These are phyloP conservation scores for Suillus sp. DNA, from an alignment of 768 basidiomycete genomes.

Conservation along the genomic window DNA sequence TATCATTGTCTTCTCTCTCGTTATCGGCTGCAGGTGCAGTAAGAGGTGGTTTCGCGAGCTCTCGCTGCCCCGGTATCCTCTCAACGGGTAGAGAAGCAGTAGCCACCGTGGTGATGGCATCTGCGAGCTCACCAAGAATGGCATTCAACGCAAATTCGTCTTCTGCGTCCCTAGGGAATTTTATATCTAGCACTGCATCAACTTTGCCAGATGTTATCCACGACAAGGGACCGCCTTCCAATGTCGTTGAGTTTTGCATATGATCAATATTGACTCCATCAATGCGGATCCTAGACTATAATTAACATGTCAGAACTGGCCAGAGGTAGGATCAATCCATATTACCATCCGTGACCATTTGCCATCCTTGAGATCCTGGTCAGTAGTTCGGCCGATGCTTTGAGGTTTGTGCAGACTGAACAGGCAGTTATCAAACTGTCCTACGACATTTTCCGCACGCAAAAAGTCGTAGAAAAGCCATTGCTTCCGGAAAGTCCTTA, in stretches of 20 bases:
- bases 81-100: slow-evolving; percentile 51
- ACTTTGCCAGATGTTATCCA: slow-evolving; percentile 98
- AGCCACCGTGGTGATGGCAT: slow-evolving; percentile 72
- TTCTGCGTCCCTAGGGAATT: slow-evolving; percentile 86
- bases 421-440: slow-evolving; percentile 96
- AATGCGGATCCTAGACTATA: slow-evolving; percentile 90
- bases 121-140: slow-evolving; percentile 87
- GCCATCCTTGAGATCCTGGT: slow-evolving; percentile 80
- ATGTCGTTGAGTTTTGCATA: slow-evolving; percentile 78
- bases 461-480: slow-evolving; percentile 97
- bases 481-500: slow-evolving; percentile 81
- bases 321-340: slow-evolving; percentile 8
- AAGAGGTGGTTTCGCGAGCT: slow-evolving; percentile 84
- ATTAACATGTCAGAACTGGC: slow-evolving; percentile 5
- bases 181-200: slow-evolving; percentile 96
- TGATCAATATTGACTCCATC: slow-evolving; percentile 98
- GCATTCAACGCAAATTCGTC: slow-evolving; percentile 71
- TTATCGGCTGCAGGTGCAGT: slow-evolving; percentile 60
- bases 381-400: slow-evolving; percentile 88
- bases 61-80: slow-evolving; percentile 83
- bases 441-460: slow-evolving; percentile 88
- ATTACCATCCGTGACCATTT: slow-evolving; percentile 89
- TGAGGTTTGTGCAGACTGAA: slow-evolving; percentile 97
- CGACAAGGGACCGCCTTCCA: slow-evolving; percentile 81
- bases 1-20: slow-evolving; percentile 30